Conservation (phyloP, 495 filamentous ascomycete species). For the Tuber melanosporum region DNA sequence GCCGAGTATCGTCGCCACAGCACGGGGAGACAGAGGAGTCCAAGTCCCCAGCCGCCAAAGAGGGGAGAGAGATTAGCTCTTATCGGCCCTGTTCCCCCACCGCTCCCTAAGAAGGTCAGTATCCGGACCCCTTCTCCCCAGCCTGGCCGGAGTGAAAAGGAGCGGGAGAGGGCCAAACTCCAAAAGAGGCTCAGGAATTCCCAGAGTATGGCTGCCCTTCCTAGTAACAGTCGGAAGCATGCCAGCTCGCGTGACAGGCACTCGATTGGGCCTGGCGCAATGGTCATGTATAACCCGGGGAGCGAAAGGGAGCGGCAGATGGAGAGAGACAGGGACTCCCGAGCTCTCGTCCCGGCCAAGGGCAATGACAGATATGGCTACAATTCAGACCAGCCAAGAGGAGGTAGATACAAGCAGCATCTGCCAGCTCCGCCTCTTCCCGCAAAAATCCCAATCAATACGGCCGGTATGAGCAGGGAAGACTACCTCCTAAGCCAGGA, state of each 20-base stretch:
- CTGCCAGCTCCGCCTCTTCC: slow-evolving; percentile 26
- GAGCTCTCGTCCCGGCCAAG: slow-evolving; percentile 33
- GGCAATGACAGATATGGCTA: slow-evolving; percentile 35
- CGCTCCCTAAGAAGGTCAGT: slow-evolving; percentile 21
- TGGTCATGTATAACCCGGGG: slow-evolving; percentile 40
- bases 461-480: slow-evolving; percentile 29
- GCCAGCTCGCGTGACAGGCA: slow-evolving; percentile 27
- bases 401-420: slow-evolving; percentile 6
- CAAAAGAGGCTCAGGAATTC: slow-evolving; percentile 35
- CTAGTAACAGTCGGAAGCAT: slow-evolving; percentile 22
- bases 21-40: slow-evolving; percentile 24
- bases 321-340: slow-evolving; percentile 33
- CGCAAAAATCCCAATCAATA: slow-evolving; percentile 35
- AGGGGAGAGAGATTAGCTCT: slow-evolving; percentile 34
- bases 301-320: slow-evolving; percentile 33
- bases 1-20: slow-evolving; percentile 35
- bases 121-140: slow-evolving; percentile 3
- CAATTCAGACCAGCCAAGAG: slow-evolving; percentile 22
- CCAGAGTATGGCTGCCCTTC: slow-evolving; percentile 32
- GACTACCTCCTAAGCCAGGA: slow-evolving; percentile 40
- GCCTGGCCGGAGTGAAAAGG: slow-evolving; percentile 17
- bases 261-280: slow-evolving; percentile 34
- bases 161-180: slow-evolving; percentile 13
- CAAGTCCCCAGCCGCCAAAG: slow-evolving; percentile 34
- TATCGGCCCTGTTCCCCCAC: slow-evolving; percentile 24